phyloP scores from a whole-genome alignment of 768 basidiomycete species.

The Terana coerulea region DNA sequence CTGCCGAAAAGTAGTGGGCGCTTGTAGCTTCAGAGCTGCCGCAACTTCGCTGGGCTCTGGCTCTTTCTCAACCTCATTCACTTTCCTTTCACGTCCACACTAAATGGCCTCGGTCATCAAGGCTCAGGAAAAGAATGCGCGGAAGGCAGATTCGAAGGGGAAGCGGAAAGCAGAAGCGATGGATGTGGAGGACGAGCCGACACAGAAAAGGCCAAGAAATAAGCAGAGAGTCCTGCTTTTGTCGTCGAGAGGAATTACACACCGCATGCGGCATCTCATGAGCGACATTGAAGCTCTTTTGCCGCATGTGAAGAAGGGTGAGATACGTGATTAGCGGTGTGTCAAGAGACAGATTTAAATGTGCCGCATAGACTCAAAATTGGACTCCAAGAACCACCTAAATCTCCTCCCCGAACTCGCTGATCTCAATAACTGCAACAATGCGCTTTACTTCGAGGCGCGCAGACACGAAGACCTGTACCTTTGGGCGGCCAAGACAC shows the following conservation, averaged over 20 bases:
- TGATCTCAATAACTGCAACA: constrained; percentile 97
- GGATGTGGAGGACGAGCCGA: constrained; percentile 48
- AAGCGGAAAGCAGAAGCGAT: constrained; percentile 66
- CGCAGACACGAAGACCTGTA: constrained; percentile 94
- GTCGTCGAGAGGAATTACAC: constrained; percentile 90
- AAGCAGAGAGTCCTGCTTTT: constrained; percentile 94
- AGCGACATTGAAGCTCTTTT: constrained; percentile 86
- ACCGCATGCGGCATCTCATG: constrained; percentile 97
- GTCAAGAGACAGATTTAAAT: not conserved
- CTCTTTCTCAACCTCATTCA: not conserved
- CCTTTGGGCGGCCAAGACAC: constrained; percentile 94
- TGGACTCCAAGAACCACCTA: constrained; percentile 94
- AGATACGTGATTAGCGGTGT: constrained; percentile 15
- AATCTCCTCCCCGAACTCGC: constrained; percentile 93
- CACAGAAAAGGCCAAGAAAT: constrained; percentile 65
- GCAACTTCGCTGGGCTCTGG: not conserved
- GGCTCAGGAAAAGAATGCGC: constrained; percentile 54
- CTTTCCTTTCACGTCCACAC: not conserved
- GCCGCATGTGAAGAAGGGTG: constrained; percentile 97
- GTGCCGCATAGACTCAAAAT: constrained; percentile 74
- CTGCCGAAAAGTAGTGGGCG: constrained; percentile 8
- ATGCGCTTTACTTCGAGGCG: constrained; percentile 95
- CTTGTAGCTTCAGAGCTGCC: not conserved
- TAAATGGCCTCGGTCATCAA: constrained; percentile 67
- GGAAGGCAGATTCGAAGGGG: constrained; percentile 37